Conservation (phyloP, 441 rosid species). For the Dalechampia spathulata region DNA sequence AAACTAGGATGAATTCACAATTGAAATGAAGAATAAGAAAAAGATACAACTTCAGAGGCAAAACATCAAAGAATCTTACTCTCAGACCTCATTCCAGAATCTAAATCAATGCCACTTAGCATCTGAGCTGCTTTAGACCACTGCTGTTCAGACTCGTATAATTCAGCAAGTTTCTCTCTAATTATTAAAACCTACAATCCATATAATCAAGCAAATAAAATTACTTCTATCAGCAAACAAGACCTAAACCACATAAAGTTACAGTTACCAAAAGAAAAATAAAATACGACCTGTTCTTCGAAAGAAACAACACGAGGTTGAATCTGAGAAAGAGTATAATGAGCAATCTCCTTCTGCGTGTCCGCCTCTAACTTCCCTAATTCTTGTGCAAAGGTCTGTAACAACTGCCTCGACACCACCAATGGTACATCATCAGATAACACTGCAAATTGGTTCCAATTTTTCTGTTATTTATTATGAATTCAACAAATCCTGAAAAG, state of each 20-base stretch:
- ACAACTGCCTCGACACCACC: conserved; percentile 93
- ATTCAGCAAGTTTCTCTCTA: conserved; percentile 94
- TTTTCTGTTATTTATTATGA: not conserved
- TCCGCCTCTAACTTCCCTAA: conserved; percentile 72
- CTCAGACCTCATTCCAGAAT: conserved; percentile 92
- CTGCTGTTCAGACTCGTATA: conserved; percentile 86
- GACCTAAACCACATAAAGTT: too few relatives aligned
- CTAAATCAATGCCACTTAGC: conserved; percentile 97
- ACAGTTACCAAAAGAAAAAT: not conserved
- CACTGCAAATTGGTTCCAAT: conserved; percentile 31
- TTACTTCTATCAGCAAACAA: too few relatives aligned
- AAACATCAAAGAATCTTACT: conserved; percentile 10
- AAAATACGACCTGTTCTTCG: conserved; percentile 78
- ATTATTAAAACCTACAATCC: conserved; percentile 64
- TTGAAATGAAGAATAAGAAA: not conserved
- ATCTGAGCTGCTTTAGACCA: conserved; percentile 99
- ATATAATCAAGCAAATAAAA: not conserved
- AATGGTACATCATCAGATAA: conserved; percentile 92
- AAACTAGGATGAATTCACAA: not conserved
- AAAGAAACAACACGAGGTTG: conserved; percentile 98
- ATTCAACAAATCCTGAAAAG: not conserved
- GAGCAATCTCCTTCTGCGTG: conserved; percentile 87
- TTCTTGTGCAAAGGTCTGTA: conserved; percentile 87
- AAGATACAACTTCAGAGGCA: not conserved
- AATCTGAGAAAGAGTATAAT: conserved; percentile 80